These are phyloP conservation scores for Phytophthora sansomeana DNA, from an alignment of 352 stramenopile genomes.

Conservation along the genomic window DNA sequence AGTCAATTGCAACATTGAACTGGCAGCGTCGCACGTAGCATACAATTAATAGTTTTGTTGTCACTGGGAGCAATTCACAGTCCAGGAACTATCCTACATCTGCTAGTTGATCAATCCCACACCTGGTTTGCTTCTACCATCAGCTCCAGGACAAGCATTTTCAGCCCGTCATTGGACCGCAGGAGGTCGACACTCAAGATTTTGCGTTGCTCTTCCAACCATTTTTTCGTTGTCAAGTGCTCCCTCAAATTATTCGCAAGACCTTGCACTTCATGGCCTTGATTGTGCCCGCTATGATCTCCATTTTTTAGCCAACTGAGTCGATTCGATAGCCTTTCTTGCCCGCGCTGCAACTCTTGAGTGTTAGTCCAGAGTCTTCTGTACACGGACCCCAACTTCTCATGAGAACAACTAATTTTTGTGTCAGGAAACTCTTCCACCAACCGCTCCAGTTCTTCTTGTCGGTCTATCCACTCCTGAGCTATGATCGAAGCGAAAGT, in stretches of 20 bases:
- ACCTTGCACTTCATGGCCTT: constrained; percentile 1
- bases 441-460: background rate
- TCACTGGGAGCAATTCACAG: too few relatives aligned
- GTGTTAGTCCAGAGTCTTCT: background rate
- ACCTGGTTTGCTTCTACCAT: constrained; percentile 7
- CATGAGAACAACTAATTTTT: background rate
- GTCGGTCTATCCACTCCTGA: background rate
- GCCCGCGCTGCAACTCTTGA: background rate
- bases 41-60: too few relatives aligned
- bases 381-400: background rate
- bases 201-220: background rate
- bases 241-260: background rate
- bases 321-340: constrained; percentile 9
- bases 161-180: background rate
- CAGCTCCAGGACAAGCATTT: background rate
- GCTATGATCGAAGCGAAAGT: constrained; percentile 1
- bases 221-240: background rate
- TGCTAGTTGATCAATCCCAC: too few relatives aligned
- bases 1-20: too few relatives aligned
- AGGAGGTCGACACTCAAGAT: background rate
- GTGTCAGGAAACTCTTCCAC: background rate
- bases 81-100: too few relatives aligned
- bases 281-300: background rate
- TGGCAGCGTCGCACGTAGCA: too few relatives aligned
- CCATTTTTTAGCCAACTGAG: background rate